These are phyloP conservation scores for Xylaria sp. DNA, from an alignment of 2,329 filamentous ascomycete species.

Conservation along the genomic window DNA sequence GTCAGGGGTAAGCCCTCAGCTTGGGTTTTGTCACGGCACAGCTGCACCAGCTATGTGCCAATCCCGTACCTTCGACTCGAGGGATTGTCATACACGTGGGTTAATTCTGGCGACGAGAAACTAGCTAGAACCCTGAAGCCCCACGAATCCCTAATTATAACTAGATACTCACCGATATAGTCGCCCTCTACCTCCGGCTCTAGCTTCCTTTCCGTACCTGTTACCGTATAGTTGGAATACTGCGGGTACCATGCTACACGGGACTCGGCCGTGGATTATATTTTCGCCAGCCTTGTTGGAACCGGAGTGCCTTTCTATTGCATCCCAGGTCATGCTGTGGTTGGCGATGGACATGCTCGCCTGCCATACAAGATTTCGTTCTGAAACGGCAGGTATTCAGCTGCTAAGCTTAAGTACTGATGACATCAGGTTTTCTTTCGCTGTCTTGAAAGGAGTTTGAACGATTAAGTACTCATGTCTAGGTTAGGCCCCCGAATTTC, in stretches of 20 bases:
- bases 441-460: too few relatives aligned
- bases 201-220: conserved; percentile 1
- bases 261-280: not conserved
- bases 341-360: too few relatives aligned
- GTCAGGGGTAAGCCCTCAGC: conserved; percentile 1
- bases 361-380: too few relatives aligned
- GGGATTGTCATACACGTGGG: conserved; percentile 16
- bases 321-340: too few relatives aligned
- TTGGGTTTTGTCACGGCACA: conserved; percentile 1
- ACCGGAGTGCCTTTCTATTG: too few relatives aligned
- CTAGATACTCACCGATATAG: not conserved
- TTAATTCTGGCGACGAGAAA: conserved; percentile 1
- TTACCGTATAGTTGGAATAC: conserved; percentile 8
- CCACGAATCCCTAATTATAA: too few relatives aligned
- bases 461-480: too few relatives aligned
- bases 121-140: not conserved
- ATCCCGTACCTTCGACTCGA: conserved; percentile 12
- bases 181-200: conserved; percentile 3
- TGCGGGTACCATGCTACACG: conserved; percentile 1
- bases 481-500: too few relatives aligned
- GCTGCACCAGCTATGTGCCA: conserved; percentile 6
- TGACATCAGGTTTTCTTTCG: too few relatives aligned
- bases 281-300: too few relatives aligned
- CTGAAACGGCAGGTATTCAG: too few relatives aligned
- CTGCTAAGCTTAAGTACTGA: too few relatives aligned